Evolutionary conservation across 179 eudicot genomes (phyloP).

Genomic region (Carnegiea gigantea): DNA sequence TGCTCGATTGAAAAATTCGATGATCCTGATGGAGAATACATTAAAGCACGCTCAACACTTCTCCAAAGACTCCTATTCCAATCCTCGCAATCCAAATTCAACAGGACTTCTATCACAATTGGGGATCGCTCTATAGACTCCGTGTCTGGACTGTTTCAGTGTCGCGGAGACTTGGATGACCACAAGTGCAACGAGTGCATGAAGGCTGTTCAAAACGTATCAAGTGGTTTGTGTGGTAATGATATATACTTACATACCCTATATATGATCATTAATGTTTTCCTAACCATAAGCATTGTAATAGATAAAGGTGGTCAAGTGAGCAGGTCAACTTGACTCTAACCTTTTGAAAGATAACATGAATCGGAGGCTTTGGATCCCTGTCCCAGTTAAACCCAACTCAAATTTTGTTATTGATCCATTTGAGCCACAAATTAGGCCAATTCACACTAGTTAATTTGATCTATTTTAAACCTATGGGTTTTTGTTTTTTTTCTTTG

Average conservation of each 20-base stretch:
- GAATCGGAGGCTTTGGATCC: no score
- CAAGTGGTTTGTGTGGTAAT: slow-evolving; percentile 29
- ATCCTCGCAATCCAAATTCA: slow-evolving; percentile 38
- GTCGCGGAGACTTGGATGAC: slow-evolving; percentile 36
- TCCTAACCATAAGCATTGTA: no score
- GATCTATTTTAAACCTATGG: no score
- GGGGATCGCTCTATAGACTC: slow-evolving; percentile 13
- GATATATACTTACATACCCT: not conserved
- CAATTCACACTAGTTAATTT: no score
- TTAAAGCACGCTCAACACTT: slow-evolving; percentile 28
- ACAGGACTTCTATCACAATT: slow-evolving; percentile 27
- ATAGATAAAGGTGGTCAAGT: not conserved
- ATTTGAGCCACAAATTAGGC: no score
- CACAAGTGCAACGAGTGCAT: slow-evolving; percentile 43
- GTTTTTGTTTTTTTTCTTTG: no score
- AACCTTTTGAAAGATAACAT: no score
- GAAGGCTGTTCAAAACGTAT: slow-evolving; percentile 17
- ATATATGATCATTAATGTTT: no score
- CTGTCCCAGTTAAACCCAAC: no score
- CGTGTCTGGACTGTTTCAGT: slow-evolving; percentile 49
- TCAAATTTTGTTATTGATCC: no score
- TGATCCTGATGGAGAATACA: slow-evolving; percentile 14
- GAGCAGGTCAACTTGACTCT: not conserved
- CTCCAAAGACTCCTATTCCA: slow-evolving; percentile 29
- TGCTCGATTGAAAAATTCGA: slow-evolving; percentile 29